Conservation (phyloP, 2,329 filamentous ascomycete species). For the Aspergillus brasiliensis region DNA sequence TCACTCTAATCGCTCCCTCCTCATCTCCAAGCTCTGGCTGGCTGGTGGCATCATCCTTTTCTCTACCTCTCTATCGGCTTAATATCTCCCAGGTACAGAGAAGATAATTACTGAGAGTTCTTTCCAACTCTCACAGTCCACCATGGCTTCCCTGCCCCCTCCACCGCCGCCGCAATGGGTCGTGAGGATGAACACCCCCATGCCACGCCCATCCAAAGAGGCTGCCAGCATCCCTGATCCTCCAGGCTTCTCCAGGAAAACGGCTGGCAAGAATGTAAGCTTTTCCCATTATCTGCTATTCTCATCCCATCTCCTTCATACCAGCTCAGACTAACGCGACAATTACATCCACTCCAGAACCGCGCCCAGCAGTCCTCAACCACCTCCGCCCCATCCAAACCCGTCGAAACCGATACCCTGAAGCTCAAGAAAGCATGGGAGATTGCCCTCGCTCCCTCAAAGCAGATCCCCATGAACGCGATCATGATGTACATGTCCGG, state of each 20-base stretch:
- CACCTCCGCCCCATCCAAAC: constrained; percentile 34
- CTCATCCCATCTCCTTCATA: not conserved
- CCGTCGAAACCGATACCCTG: constrained; percentile 88
- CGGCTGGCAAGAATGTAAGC: constrained; percentile 44
- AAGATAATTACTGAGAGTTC: not conserved
- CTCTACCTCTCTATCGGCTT: not conserved
- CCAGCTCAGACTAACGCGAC: not conserved
- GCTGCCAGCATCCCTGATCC: constrained; percentile 73
- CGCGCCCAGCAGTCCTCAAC: constrained; percentile 33
- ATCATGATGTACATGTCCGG: constrained; percentile 99
- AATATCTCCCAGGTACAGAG: not conserved
- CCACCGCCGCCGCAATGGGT: constrained; percentile 76
- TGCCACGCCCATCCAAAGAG: constrained; percentile 65
- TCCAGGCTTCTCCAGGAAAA: constrained; percentile 69
- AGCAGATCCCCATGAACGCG: constrained; percentile 94
- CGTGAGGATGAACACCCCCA: constrained; percentile 71
- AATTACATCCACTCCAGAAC: constrained; percentile 19
- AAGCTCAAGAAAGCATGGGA: constrained; percentile 99
- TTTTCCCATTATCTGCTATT: not conserved
- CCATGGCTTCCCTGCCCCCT: constrained; percentile 29
- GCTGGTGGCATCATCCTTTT: not conserved
- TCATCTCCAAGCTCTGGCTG: not conserved
- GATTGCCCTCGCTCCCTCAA: constrained; percentile 87
- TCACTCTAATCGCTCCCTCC: constrained; percentile 21
- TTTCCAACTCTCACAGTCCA: constrained; percentile 9